Evolutionary conservation across 768 basidiomycete genomes (phyloP).

Genomic region (Leccinellum luteum): DNA sequence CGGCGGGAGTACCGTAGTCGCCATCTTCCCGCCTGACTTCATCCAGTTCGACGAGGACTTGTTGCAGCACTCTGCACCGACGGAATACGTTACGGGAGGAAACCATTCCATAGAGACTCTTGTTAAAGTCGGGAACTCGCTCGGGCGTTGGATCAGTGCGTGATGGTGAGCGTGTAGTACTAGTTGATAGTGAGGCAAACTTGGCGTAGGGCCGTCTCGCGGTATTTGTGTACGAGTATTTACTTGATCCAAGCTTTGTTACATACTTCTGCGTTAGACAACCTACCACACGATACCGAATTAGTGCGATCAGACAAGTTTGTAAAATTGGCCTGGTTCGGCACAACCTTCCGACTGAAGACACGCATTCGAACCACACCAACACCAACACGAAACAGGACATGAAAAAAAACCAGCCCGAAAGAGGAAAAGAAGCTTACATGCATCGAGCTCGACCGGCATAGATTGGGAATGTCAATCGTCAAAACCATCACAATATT

Average conservation of each 20-base stretch:
- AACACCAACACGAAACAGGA: background rate
- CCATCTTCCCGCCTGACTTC: slow-evolving; percentile 53
- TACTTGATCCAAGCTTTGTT: background rate
- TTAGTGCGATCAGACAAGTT: background rate
- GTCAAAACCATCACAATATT: background rate
- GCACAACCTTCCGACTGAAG: no score
- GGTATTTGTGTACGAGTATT: background rate
- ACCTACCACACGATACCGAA: no score
- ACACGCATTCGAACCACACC: background rate
- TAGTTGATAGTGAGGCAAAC: no score
- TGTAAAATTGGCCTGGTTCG: background rate
- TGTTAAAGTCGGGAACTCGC: slow-evolving; percentile 44
- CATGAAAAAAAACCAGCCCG: background rate
- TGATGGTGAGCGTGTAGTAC: background rate
- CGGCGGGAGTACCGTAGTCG: slow-evolving; percentile 73
- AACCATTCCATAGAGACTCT: slow-evolving; percentile 58
- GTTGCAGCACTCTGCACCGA: slow-evolving; percentile 44
- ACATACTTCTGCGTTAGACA: no score
- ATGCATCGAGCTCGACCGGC: background rate
- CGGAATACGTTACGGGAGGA: background rate
- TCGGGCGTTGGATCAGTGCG: slow-evolving; percentile 23
- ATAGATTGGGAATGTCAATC: background rate
- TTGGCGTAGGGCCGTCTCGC: background rate
- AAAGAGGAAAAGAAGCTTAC: background rate
- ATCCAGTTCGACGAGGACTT: slow-evolving; percentile 65